A percentile compares a stretch with the other conserved stretches of the same genome.
Evolutionary conservation across 1,284 basidiomycete genomes (phyloP).

Genomic region (Salmacisia buchloeana): DNA sequence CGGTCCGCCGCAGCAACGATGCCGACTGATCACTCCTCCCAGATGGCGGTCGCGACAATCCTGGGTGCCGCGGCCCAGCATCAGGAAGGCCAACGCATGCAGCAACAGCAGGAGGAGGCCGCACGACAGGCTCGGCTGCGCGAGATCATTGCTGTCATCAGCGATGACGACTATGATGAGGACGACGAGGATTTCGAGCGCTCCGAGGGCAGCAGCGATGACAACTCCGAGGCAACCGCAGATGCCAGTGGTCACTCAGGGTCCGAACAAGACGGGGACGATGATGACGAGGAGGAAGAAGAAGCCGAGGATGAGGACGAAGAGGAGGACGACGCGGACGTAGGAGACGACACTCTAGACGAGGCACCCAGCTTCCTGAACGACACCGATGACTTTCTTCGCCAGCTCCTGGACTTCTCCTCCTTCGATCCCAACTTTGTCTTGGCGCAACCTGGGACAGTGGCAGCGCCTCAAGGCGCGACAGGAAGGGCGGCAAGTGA

Average conservation of each 20-base stretch:
- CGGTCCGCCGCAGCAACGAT: no score
- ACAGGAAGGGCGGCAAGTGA: no score
- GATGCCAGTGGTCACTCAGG: no score
- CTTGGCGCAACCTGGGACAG: background rate
- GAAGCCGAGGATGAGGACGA: background rate
- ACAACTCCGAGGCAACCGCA: no score
- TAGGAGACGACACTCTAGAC: background rate
- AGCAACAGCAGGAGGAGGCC: no score
- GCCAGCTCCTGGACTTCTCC: background rate
- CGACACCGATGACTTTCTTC: slow-evolving; percentile 2
- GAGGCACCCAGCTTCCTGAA: background rate
- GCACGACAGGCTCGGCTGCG: background rate
- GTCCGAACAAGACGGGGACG: background rate
- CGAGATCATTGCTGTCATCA: background rate
- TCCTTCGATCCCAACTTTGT: background rate
- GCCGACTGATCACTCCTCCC: no score
- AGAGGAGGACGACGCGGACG: background rate
- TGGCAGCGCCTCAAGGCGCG: no score
- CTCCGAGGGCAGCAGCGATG: no score
- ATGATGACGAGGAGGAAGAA: background rate
- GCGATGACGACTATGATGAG: background rate
- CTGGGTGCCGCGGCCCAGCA: no score
- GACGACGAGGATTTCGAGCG: background rate
- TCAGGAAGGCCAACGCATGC: no score
- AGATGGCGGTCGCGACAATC: no score